Base-by-base conservation (phyloP, 73 alveolate genomes). In the Paramecium biaurelia region DNA sequence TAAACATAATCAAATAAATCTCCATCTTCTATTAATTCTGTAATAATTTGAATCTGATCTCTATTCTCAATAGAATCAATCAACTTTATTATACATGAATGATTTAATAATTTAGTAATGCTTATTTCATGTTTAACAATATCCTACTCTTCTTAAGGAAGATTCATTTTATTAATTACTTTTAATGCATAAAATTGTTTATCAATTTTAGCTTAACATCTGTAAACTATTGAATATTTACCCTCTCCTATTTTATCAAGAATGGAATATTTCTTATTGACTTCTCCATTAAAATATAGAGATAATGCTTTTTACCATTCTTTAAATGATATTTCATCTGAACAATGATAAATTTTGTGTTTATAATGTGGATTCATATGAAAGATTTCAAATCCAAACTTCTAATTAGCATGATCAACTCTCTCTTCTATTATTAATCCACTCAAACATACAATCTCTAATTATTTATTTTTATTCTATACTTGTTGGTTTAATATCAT, bases 1-100 rank as follows among this genome's bases (percentile, higher is more conserved):
- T 49, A 21, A 32, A 84, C 84, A 49, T 56, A 56, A 57, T 84
- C 92, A 43, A 84, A 84, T 7, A 84, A 7, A 49, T 84, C 92
- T 12, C 92, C 92, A 35, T 57, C 89, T 5, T 42, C 24, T n/a
- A 49, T 28, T 15, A 56, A 18, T 84, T 84, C 92, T 35, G 84
- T 49, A 26, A 84, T 85, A 18, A 84, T 45, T 5, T 84, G 23
- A 84, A 84, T 49, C 7, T 57, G 5, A 56, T 35, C 35, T 49
- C 84, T 24, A 30, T 84, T 57, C 59, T 84, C 92, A 3, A 41
- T 10, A 9, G 76, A 24, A 21, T 84, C 92, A 23, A 56, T 56
- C 45, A 84, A 20, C 14, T 57, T 49, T 11, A 45, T 23, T n/a
- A 84, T 84, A n/a, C 85, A 84, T 47, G 92, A 57, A 21, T 84